Evolutionary conservation across 2,329 filamentous ascomycete species (phyloP).

Genomic region (Stachybotrys elegans): DNA sequence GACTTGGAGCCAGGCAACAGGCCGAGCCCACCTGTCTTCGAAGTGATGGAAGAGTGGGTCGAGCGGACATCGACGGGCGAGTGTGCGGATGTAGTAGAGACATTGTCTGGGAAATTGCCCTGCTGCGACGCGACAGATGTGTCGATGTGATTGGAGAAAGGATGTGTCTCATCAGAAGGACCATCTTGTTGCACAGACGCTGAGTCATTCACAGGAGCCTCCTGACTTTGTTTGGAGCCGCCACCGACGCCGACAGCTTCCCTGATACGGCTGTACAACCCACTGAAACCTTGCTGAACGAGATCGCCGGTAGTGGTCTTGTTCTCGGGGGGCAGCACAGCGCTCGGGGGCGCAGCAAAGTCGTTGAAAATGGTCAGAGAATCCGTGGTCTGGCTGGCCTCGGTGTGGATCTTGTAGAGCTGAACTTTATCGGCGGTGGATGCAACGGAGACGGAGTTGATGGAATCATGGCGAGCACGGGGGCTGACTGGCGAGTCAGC

Average conservation of each 20-base stretch:
- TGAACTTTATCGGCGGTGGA: constrained; percentile 61
- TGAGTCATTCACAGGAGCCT: constrained; percentile 19
- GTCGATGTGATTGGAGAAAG: constrained; percentile 20
- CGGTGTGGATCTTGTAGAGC: constrained; percentile 77
- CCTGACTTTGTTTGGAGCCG: constrained; percentile 27
- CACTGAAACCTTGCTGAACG: constrained; percentile 81
- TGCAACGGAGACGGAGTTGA: constrained; percentile 34
- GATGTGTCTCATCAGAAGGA: constrained; percentile 27
- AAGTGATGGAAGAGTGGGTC: constrained; percentile 34
- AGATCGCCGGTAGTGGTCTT: constrained; percentile 68
- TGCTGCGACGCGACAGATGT: constrained; percentile 25
- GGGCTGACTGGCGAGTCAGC: constrained; percentile 24
- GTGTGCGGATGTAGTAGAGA: constrained; percentile 28
- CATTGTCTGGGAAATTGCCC: constrained; percentile 27
- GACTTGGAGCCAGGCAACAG: constrained; percentile 41
- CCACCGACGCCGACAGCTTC: constrained; percentile 72
- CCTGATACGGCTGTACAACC: constrained; percentile 79
- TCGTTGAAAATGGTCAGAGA: constrained; percentile 92
- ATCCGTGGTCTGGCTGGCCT: constrained; percentile 73
- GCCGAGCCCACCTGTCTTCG: constrained; percentile 45
- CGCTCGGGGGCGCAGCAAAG: constrained; percentile 66
- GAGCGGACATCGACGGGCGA: constrained; percentile 30
- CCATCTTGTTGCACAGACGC: not conserved
- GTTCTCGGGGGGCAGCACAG: constrained; percentile 55
- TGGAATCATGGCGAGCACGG: constrained; percentile 31